phyloP scores from a whole-genome alignment of 1,284 basidiomycete species.

The Ceraceosorus guamensis region DNA sequence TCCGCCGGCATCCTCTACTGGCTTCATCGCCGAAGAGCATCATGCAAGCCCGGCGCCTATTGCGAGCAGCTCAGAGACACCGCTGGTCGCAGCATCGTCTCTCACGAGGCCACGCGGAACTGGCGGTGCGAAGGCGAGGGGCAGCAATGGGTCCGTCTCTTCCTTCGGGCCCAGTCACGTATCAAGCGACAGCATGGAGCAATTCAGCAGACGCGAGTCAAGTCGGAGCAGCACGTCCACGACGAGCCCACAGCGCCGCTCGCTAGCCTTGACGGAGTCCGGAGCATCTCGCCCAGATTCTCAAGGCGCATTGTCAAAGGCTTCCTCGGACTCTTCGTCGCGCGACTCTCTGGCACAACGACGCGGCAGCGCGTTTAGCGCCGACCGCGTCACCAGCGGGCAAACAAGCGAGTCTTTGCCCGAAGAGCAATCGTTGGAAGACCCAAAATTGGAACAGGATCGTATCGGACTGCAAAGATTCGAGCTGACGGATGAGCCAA shows the following conservation, averaged over 20 bases:
- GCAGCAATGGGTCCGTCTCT: background rate
- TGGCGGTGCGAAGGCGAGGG: background rate
- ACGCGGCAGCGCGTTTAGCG: no score
- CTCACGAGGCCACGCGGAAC: slow-evolving; percentile 1
- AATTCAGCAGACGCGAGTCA: background rate
- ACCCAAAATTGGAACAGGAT: background rate
- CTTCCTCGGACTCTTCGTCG: no score
- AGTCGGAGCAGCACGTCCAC: background rate
- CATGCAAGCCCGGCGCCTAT: background rate
- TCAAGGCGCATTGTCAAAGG: no score
- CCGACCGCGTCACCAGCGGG: no score
- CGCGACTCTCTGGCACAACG: no score
- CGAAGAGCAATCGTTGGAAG: background rate
- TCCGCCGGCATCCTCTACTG: background rate
- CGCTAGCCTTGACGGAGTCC: background rate
- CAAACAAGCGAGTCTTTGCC: background rate
- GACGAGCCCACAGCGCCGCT: background rate
- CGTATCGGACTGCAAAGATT: background rate
- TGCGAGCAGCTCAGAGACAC: slow-evolving; percentile 7
- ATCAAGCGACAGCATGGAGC: background rate
- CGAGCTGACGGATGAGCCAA: background rate
- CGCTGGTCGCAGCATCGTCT: slow-evolving; percentile 1
- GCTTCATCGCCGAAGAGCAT: no score
- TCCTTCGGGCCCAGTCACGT: background rate
- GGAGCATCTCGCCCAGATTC: no score